Conservation (phyloP, 202 grass and related monocot genomes). For the Schoenoplectus triqueter region DNA sequence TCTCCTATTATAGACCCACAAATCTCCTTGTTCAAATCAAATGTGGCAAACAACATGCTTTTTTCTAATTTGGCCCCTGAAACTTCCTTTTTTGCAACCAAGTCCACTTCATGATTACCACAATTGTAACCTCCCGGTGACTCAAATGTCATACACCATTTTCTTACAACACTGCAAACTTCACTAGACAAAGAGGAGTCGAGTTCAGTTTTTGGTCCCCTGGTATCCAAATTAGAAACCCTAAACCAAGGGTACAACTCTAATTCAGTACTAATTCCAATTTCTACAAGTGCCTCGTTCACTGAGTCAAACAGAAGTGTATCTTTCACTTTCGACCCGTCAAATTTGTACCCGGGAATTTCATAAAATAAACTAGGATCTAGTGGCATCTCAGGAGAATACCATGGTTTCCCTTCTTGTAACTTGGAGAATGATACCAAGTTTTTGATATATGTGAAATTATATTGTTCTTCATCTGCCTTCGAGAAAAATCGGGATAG, state of each 20-base stretch:
- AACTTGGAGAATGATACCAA: conserved; percentile 57
- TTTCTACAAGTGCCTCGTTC: conserved; percentile 69
- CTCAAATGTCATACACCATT: conserved; percentile 68
- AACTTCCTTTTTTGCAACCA: conserved; percentile 68
- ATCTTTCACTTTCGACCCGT: conserved; percentile 51
- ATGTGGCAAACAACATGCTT: conserved; percentile 47
- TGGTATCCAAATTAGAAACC: conserved; percentile 15
- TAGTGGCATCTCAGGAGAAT: conserved; percentile 60
- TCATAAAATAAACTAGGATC: conserved; percentile 57
- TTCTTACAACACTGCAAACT: conserved; percentile 74
- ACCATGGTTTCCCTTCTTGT: conserved; percentile 53
- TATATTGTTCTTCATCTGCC: conserved; percentile 79
- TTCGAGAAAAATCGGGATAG: conserved; percentile 69
- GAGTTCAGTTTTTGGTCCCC: conserved; percentile 41
- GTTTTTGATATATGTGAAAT: conserved; percentile 66
- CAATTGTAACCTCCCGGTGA: conserved; percentile 45
- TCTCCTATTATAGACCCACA: conserved; percentile 61
- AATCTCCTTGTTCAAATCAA: conserved; percentile 53
- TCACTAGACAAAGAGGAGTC: conserved; percentile 45
- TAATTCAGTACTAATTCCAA: conserved; percentile 50
- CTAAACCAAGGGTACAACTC: conserved; percentile 50
- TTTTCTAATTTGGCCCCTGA: conserved; percentile 35
- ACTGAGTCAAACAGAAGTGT: conserved; percentile 78
- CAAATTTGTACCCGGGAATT: conserved; percentile 51
- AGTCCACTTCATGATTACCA: conserved; percentile 56